A percentile compares a stretch with the other conserved stretches of the same genome.
These are phyloP conservation scores for Lentinula novae-zelandiae DNA, from an alignment of 1,284 basidiomycete genomes.

Conservation along the genomic window DNA sequence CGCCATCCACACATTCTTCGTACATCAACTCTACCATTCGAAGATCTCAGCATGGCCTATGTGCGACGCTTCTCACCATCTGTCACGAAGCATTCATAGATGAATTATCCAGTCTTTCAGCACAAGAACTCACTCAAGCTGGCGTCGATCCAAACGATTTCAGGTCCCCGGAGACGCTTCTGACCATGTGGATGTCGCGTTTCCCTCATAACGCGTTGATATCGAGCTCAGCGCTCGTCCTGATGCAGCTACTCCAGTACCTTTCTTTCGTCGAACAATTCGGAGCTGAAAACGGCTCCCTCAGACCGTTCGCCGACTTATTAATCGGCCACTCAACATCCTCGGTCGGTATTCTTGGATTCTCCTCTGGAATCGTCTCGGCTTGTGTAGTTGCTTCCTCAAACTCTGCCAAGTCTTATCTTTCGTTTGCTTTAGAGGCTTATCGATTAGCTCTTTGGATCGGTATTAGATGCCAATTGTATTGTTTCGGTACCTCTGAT, in stretches of 20 bases:
- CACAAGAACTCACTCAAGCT: constrained; percentile 28
- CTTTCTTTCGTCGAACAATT: constrained; percentile 37
- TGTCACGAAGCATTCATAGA: constrained; percentile 46
- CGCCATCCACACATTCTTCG: constrained; percentile 28
- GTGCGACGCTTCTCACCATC: constrained; percentile 41
- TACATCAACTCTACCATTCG: constrained; percentile 35
- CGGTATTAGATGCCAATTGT: constrained; percentile 47
- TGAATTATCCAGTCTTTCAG: constrained; percentile 43
- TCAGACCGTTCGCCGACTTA: constrained; percentile 31
- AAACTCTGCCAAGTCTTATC: constrained; percentile 34
- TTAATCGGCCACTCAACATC: constrained; percentile 30
- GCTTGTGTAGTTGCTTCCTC: constrained; percentile 54
- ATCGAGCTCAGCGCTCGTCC: constrained; percentile 44
- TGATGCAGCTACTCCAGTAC: constrained; percentile 52
- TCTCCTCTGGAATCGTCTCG: constrained; percentile 60
- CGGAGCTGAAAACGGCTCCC: constrained; percentile 21
- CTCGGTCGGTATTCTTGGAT: constrained; percentile 45
- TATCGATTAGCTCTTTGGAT: constrained; percentile 59
- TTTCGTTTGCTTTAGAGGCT: constrained; percentile 43
- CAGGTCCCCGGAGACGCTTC: constrained; percentile 30
- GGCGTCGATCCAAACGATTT: constrained; percentile 44
- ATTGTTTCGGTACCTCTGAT: constrained; percentile 25
- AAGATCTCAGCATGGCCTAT: constrained; percentile 35
- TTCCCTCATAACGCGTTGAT: constrained; percentile 42
- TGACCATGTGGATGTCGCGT: constrained; percentile 20